Evolutionary conservation across 2,329 filamentous ascomycete genomes (phyloP), one percentile per base, ranked within the genome.

Genomic region (Neocatenulostroma microsporum): DNA sequence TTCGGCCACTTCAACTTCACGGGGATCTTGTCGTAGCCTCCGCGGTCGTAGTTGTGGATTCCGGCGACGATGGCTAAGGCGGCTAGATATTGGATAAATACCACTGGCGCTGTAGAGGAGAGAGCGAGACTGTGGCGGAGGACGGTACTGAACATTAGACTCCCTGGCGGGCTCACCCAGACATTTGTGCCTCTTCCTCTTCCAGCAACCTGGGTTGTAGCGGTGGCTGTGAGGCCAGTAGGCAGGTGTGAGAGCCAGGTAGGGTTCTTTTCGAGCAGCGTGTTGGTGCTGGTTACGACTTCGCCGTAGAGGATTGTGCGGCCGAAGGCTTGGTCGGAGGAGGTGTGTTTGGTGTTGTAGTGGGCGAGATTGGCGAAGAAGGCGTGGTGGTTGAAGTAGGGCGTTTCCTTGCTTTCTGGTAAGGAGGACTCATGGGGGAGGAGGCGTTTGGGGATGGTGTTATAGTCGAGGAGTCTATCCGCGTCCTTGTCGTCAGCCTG

Each of bases 1-100:
- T 98, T 98, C 9, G 91, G 91, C 91, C 91, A 98, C 61, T 98
- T 98, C 21, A 98, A 65, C 57, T 84, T 87, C 26, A 98, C 72
- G 1, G 84, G 84, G 4, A 96, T 61, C 0, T 76, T 68, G 5
- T 76, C 70, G 60, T 93, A 96, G 6, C 80, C 84, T 13, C 40
- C 39, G 2, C 63, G 62, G 32, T 81, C 86, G 55, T 96, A 96
- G 18, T 70, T 73, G 45, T 84, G 80, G 44, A 96, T 80, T 0
- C 85, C 89, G 44, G 84, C 76, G 3, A 93, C 82, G 27, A 89
- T 82, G 26, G 91, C 88, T 30, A 98, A 76, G 1, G 87, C 88
- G 0, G 86, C 80, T 11, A 98, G 73, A 57, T 98, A 98, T 60
- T 96, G 91, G 19, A 96, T 72, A 61, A 98, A 96, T 1, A 95